Evolutionary conservation across 768 basidiomycete species (phyloP), one percentile per base, ranked within the genome.

Genomic region (Cyclocybe cylindracea): DNA sequence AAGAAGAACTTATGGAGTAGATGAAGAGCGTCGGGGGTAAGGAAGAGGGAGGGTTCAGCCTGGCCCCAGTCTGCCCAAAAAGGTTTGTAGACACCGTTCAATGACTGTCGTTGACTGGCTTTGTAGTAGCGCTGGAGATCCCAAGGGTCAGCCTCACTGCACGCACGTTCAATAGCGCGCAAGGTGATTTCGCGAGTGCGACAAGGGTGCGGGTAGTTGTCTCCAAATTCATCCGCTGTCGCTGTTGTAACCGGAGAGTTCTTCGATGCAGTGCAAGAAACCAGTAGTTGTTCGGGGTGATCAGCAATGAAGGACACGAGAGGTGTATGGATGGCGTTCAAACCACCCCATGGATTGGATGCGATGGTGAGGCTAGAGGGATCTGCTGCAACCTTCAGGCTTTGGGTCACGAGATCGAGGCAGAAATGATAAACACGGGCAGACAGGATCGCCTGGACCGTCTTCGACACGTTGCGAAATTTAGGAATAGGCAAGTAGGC

Each of bases 1-100:
- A 59, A 73, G 37, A 63, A 74, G 10, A 46, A 32, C 47, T 61
- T 67, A 55, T 68, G 62, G 55, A 59, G 67, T 40, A 67, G 63
- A 45, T 75, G 72, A 2, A 76, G 59, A 3, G 68, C 54, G 42
- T 74, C 72, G 2, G 60, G 66, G 0, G 66, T 61, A 7, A 75
- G 44, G 47, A 72, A 70, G 6, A 31, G 35, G 10, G 59, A 60
- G 13, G 67, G 69, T 38, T 70, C 55, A 4, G 66, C 53, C 2
- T 67, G 54, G 1, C 50, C 18, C 66, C 68, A 75, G 48, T 74
- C 61, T n/a, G 62, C 43, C 69, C 69, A 75, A 45, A 74, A 72
- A 4, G 66, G 71, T 1, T 48, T 11, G 50, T 66, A 62, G 32
- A 70, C 61, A 10, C 66, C 63, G 39, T 59, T 66, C 13, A 71